Evolutionary conservation across 2,329 filamentous ascomycete species (phyloP), one percentile per base, ranked within the genome.

Genomic region (Alternaria alternata): DNA sequence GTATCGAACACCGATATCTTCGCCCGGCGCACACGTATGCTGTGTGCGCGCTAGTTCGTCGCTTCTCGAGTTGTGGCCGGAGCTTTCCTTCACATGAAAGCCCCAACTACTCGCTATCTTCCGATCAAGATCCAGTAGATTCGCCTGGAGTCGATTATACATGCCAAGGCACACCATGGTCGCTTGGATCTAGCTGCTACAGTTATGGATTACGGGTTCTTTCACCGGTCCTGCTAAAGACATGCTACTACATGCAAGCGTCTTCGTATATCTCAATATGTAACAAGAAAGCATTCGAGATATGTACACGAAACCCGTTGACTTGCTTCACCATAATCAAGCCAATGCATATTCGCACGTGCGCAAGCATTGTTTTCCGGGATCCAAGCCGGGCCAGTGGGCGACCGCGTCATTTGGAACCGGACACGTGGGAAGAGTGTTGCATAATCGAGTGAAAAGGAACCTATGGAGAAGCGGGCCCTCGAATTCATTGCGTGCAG

Each of bases 391-490:
- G 32, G 30, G 32, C 20, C 46, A 18, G 20, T 49, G 46, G 46
- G 32, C 16, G 20, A 36, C 46, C 46, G 20, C 46, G 46, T 49
- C 46, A 49, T 49, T 36, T 24, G 51, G 32, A 48, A 32, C 43
- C 43, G 28, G 26, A 55, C 43, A 30, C 22, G 34, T 49, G 43
- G 34, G 34, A 41, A 28, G 16, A 41, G 44, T 18, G 43, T 16
- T 54, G 42, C 42, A 48, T 39, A 36, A 49, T 38, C 43, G 18
- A 26, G 32, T 24, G n/a, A 20, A 47, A 48, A 48, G 30, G 42
- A 49, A 49, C 32, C 46, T 30, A 49, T 49, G 32, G 30, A 49
- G 46, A 49, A 38, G 46, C 46, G 46, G 46, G 32, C 20, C 46
- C n/a, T 36, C 20, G 46, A 38, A 14, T 20, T 38, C 46, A 38